Percentiles rank a stretch among this genome's conserved stretches.
Evolutionary conservation across 352 stramenopile species (phyloP).

Genomic region (Phytophthora sp.): DNA sequence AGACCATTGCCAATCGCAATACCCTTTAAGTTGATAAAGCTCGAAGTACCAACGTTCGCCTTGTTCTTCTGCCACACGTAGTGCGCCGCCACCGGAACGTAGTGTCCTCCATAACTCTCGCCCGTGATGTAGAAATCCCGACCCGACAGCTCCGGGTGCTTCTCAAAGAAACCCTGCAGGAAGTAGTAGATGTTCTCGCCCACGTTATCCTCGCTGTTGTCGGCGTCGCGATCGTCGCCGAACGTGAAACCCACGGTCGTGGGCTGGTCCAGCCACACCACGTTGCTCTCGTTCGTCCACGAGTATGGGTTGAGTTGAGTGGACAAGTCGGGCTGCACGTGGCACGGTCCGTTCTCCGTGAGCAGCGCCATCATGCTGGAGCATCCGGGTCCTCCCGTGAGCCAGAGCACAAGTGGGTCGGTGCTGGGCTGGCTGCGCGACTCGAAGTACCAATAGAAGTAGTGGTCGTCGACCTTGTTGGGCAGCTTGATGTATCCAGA

Average conservation of each 20-base stretch:
- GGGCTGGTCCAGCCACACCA: conserved; percentile 74
- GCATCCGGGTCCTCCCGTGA: conserved; percentile 64
- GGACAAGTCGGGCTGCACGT: conserved; percentile 48
- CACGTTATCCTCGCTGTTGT: conserved; percentile 51
- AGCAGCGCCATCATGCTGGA: conserved; percentile 65
- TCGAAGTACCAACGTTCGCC: conserved; percentile 9
- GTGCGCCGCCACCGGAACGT: conserved; percentile 56
- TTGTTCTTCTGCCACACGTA: conserved; percentile 65
- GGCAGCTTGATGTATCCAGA: conserved; percentile 64
- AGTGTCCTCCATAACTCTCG: conserved; percentile 75
- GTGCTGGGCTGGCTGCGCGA: conserved; percentile 48
- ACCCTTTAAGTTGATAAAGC: conserved; percentile 48
- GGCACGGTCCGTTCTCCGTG: conserved; percentile 71
- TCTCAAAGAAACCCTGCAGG: conserved; percentile 64
- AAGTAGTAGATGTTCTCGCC: conserved; percentile 74
- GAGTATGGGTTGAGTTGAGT: conserved; percentile 58
- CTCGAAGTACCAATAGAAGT: conserved; percentile 82
- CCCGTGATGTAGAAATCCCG: conserved; percentile 69
- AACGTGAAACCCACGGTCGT: conserved; percentile 63
- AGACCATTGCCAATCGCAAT: conserved; percentile 58
- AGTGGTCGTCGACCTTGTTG: conserved; percentile 74
- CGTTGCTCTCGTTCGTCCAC: conserved; percentile 66
- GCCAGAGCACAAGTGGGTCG: conserved; percentile 68
- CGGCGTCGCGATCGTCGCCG: conserved; percentile 34
- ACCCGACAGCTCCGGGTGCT: conserved; percentile 57